These are phyloP conservation scores for Syncephalis plumigaleata DNA, from an alignment of 371 early-diverging fungal species.

Conservation along the genomic window DNA sequence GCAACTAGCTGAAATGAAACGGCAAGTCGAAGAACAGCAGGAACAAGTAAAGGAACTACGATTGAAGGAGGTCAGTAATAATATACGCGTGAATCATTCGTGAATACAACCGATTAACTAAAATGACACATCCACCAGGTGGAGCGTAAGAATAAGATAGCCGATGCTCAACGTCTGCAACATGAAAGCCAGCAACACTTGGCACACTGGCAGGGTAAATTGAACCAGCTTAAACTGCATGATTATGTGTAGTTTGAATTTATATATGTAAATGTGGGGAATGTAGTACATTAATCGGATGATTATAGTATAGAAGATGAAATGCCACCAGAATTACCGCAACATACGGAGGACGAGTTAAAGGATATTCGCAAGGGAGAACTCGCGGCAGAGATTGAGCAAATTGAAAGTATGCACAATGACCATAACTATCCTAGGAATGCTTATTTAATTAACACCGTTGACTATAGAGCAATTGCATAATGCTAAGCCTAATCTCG, in stretches of 20 bases:
- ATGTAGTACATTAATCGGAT: background rate
- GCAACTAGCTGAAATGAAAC: constrained; percentile 42
- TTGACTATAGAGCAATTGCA: constrained; percentile 27
- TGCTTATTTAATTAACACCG: constrained; percentile 4
- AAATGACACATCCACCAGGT: too few species aligned
- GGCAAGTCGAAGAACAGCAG: constrained; percentile 39
- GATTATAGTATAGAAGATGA: constrained; percentile 11
- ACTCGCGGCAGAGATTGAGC: constrained; percentile 21
- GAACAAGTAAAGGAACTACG: constrained; percentile 46
- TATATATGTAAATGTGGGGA: constrained; percentile 1
- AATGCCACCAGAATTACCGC: constrained; percentile 16
- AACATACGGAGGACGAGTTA: constrained; percentile 34
- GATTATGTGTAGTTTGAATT: constrained; percentile 42
- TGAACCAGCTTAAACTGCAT: constrained; percentile 33
- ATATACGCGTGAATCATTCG: too few species aligned
- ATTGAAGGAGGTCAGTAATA: constrained; percentile 36
- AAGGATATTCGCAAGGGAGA: constrained; percentile 28
- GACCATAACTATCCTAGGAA: constrained; percentile 2
- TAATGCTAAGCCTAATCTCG: constrained; percentile 69
- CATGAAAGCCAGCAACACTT: constrained; percentile 27
- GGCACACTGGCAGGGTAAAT: constrained; percentile 28
- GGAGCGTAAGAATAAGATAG: constrained; percentile 31
- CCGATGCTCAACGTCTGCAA: constrained; percentile 28
- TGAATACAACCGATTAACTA: too few species aligned
- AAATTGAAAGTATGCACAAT: constrained; percentile 19